phyloP scores from a whole-genome alignment of 2,329 filamentous ascomycete species.

The Diaporthe sp. region DNA sequence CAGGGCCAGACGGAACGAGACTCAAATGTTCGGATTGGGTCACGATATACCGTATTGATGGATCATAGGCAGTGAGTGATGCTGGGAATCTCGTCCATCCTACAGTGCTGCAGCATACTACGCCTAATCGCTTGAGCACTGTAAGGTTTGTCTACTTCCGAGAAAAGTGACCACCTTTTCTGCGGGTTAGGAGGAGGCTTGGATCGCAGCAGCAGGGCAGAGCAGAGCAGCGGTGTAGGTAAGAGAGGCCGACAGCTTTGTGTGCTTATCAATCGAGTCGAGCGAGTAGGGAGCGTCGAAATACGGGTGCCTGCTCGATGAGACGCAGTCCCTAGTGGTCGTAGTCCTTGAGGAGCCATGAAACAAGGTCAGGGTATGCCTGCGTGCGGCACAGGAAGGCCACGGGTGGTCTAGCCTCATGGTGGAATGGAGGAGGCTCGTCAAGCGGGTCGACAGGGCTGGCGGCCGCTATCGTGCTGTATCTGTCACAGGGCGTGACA shows the following conservation, averaged over 20 bases:
- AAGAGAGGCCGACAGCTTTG: neutral
- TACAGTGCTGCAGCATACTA: neutral
- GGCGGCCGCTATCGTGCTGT: constrained; percentile 17
- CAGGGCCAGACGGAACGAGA: neutral
- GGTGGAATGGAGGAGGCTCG: constrained; percentile 23
- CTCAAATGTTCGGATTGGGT: neutral
- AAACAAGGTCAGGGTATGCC: constrained; percentile 25
- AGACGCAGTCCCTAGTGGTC: neutral
- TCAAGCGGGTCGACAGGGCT: constrained; percentile 4
- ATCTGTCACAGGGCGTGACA: neutral
- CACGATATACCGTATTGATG: neutral
- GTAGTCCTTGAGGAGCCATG: neutral
- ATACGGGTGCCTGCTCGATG: constrained; percentile 28
- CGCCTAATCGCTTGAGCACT: neutral
- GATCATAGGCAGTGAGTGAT: neutral
- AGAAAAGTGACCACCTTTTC: neutral
- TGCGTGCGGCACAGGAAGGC: constrained; percentile 9
- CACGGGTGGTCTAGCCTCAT: constrained; percentile 14
- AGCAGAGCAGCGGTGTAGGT: constrained; percentile 17
- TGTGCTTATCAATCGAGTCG: constrained; percentile 6
- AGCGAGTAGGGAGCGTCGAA: constrained; percentile 13
- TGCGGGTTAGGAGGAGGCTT: neutral
- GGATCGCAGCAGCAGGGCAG: neutral
- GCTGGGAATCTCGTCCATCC: neutral
- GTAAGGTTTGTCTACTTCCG: constrained; percentile 6